These are phyloP conservation scores for Ceratobasidium sp. DNA, from an alignment of 1,284 basidiomycete species.

Conservation along the genomic window DNA sequence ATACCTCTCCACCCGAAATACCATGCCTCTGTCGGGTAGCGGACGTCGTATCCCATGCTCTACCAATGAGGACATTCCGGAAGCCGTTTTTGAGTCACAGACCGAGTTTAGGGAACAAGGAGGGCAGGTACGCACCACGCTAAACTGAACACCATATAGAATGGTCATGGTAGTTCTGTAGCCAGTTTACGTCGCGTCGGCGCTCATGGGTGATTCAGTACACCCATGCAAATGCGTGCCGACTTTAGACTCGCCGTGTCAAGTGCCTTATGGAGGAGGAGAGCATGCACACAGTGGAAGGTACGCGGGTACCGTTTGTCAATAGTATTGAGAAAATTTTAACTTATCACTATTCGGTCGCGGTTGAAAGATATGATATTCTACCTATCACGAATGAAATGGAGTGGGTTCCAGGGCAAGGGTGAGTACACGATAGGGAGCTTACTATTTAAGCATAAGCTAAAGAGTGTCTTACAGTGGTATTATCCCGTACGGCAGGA, in stretches of 20 bases:
- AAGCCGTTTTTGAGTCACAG: conserved; percentile 28
- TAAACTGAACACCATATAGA: neutral
- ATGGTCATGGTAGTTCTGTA: neutral
- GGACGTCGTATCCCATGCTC: conserved; percentile 38
- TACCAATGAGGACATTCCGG: conserved; percentile 11
- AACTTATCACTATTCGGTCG: neutral
- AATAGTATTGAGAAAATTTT: neutral
- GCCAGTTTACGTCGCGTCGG: conserved; percentile 78
- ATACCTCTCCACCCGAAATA: neutral
- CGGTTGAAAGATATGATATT: conserved; percentile 33
- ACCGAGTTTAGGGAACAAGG: conserved; percentile 32
- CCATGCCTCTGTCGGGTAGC: conserved; percentile 27
- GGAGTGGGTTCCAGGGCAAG: conserved; percentile 38
- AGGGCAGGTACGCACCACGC: neutral
- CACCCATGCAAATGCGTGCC: conserved; percentile 84
- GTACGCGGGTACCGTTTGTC: conserved; percentile 62
- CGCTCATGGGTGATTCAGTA: conserved; percentile 72
- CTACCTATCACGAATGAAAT: conserved; percentile 36
- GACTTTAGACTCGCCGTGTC: conserved; percentile 65
- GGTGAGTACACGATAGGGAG: neutral
- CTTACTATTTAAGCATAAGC: neutral
- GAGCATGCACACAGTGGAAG: conserved; percentile 72
- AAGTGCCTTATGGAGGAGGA: conserved; percentile 72
- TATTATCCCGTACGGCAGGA: conserved; percentile 21
- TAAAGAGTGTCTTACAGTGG: neutral